These are phyloP conservation scores for Heliamphora pulchella DNA, from an alignment of 179 eudicot genomes.

Conservation along the genomic window DNA sequence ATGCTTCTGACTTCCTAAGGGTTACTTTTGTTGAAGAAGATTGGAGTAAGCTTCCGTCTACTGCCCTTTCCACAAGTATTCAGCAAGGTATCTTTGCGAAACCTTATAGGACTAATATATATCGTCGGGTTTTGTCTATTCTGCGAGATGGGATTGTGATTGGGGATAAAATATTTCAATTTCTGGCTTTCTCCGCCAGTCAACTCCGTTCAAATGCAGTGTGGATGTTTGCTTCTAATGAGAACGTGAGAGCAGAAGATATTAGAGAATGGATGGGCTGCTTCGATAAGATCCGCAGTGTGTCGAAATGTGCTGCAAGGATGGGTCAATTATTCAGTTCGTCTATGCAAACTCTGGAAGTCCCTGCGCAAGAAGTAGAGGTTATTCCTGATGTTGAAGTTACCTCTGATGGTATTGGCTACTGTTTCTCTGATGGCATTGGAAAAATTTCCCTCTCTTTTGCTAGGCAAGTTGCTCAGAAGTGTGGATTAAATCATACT, in stretches of 20 bases:
- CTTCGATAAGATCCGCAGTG: constrained; percentile 79
- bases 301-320: constrained; percentile 96
- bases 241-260: constrained; percentile 60
- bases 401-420: constrained; percentile 58
- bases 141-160: constrained; percentile 68
- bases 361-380: constrained; percentile 61
- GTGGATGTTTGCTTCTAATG: constrained; percentile 99
- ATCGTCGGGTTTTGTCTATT: constrained; percentile 63
- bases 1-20: constrained; percentile 70
- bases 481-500: constrained; percentile 44
- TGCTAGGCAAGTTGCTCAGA: constrained; percentile 70
- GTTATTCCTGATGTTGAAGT: constrained; percentile 72
- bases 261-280: constrained; percentile 98
- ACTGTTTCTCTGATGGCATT: constrained; percentile 94
- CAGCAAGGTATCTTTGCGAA: constrained; percentile 63
- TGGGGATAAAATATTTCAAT: constrained; percentile 67
- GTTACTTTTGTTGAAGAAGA: constrained; percentile 97
- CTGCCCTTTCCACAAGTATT: constrained; percentile 47
- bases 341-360: constrained; percentile 60
- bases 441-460: constrained; percentile 85
- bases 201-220: constrained; percentile 88
- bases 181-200: constrained; percentile 88
- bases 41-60: constrained; percentile 66
- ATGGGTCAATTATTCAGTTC: constrained; percentile 92
- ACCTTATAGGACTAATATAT: constrained; percentile 54